Percentiles rank a stretch among this genome's conserved stretches.
Conservation (phyloP, 2,329 filamentous ascomycete genomes). For the Penicillium sp. region DNA sequence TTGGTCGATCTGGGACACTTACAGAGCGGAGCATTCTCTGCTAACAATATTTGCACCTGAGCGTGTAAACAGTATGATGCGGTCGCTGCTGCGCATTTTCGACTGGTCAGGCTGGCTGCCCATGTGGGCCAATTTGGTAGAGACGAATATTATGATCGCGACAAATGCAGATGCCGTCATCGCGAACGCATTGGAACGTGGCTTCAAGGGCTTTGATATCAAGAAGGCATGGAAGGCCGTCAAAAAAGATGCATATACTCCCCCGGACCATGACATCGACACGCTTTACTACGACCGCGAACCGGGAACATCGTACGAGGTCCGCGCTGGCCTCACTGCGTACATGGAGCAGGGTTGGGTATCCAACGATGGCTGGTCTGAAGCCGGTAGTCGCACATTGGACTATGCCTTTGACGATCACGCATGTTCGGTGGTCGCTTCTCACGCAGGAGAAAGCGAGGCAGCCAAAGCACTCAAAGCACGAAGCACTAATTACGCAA, state of each 20-base stretch:
- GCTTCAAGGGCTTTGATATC: conserved; percentile 48
- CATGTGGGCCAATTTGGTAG: conserved; percentile 53
- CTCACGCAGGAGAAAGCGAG: conserved; percentile 38
- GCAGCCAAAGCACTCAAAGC: conserved; percentile 32
- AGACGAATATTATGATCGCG: conserved; percentile 55
- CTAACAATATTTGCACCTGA: conserved; percentile 50
- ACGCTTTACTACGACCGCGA: conserved; percentile 52
- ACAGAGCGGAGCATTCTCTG: conserved; percentile 50
- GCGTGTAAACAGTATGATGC: conserved; percentile 51
- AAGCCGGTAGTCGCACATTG: conserved; percentile 49
- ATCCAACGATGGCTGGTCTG: conserved; percentile 51
- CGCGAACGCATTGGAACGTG: conserved; percentile 48
- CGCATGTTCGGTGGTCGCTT: conserved; percentile 45
- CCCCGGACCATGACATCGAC: conserved; percentile 47
- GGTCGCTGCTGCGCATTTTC: conserved; percentile 48
- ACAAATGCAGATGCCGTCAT: conserved; percentile 52
- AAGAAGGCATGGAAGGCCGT: conserved; percentile 48
- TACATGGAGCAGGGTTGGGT: conserved; percentile 51
- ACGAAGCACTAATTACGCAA: conserved; percentile 45
- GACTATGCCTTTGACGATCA: conserved; percentile 53
- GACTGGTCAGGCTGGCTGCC: conserved; percentile 50
- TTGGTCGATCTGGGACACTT: conserved; percentile 55
- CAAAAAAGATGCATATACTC: conserved; percentile 47
- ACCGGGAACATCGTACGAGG: conserved; percentile 49
- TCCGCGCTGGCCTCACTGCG: conserved; percentile 48